Evolutionary conservation across 441 rosid species (phyloP), one percentile per base, ranked within the genome.

Genomic region (Erodium trifolium): DNA sequence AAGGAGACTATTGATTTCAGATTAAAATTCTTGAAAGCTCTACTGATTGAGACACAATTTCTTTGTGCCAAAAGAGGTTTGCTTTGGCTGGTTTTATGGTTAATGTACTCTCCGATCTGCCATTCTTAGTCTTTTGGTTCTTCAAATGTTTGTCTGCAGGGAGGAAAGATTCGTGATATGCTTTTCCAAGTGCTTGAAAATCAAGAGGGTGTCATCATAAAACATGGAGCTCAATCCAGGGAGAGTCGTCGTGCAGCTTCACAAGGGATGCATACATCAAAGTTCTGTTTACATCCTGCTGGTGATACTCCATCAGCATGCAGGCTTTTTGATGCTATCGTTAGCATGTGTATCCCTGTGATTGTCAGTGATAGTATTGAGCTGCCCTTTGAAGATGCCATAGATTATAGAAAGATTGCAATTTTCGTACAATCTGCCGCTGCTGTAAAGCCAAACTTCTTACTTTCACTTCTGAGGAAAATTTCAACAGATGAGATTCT

Each of bases 141-240:
- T 51, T 51, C 18, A 51, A 51, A 51, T 51, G 3, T 16, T 51
- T 51, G 18, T 51, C 57, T 63, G 4, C 64, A 93, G 97, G 98
- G 97, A 59, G 98, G 97, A 13, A 93, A 85, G 79, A 87, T 93
- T 63, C 96, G 99, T 43, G 97, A 91, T 80, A 78, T 88, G 81
- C 85, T 93, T 0, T 91, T 93, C 75, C 89, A 88, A 76, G 68
- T 89, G 78, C 92, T 93, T 55, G 98, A 93, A 79, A 79, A 73
- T 23, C 96, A 93, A 77, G 72, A 81, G 35, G 96, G 88, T 82
- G 87, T 91, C 16, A 23, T 83, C 35, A 88, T 91, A 80, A 91
- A 89, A 75, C 97, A 93, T 53, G 97, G 98, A 71, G 92, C 93
- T 41, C 98, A 91, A 66, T 89, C 97, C 17, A 88, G 97, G 81